These are phyloP conservation scores for Xylaria cubensis DNA, from an alignment of 495 filamentous ascomycete species.

Conservation along the genomic window DNA sequence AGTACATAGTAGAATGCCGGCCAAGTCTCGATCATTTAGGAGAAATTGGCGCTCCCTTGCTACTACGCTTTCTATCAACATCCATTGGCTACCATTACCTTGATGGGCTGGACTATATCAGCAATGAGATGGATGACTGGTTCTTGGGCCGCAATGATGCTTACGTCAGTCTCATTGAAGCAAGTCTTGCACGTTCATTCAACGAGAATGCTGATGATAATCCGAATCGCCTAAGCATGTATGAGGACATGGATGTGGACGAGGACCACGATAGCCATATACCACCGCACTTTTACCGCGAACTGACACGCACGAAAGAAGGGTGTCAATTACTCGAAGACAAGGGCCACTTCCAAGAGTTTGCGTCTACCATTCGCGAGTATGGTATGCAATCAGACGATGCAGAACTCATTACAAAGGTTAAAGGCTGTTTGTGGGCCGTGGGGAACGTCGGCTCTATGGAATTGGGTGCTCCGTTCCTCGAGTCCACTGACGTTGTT, in stretches of 20 bases:
- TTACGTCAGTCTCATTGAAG: conserved; percentile 94
- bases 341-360: conserved; percentile 95
- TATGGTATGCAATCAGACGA: conserved; percentile 84
- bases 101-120: conserved; percentile 96
- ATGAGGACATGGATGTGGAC: conserved; percentile 57
- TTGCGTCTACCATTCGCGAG: conserved; percentile 84
- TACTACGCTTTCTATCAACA: conserved; percentile 92
- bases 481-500: conserved; percentile 86
- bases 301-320: conserved; percentile 89
- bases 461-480: conserved; percentile 93
- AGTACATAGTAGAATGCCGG: conserved; percentile 94
- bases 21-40: conserved; percentile 96
- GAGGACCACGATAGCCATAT: conserved; percentile 65
- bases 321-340: conserved; percentile 88
- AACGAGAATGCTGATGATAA: conserved; percentile 66
- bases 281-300: conserved; percentile 96
- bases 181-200: conserved; percentile 89
- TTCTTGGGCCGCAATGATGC: conserved; percentile 93
- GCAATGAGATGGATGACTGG: conserved; percentile 99
- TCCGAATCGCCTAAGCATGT: conserved; percentile 58
- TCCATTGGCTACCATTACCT: conserved; percentile 97
- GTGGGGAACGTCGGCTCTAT: conserved; percentile 98
- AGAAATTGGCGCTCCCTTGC: conserved; percentile 92
- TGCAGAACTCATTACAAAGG: conserved; percentile 84
- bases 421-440: conserved; percentile 97